These are phyloP conservation scores for Globisporangium echinulatum DNA, from an alignment of 352 stramenopile genomes.

Conservation along the genomic window DNA sequence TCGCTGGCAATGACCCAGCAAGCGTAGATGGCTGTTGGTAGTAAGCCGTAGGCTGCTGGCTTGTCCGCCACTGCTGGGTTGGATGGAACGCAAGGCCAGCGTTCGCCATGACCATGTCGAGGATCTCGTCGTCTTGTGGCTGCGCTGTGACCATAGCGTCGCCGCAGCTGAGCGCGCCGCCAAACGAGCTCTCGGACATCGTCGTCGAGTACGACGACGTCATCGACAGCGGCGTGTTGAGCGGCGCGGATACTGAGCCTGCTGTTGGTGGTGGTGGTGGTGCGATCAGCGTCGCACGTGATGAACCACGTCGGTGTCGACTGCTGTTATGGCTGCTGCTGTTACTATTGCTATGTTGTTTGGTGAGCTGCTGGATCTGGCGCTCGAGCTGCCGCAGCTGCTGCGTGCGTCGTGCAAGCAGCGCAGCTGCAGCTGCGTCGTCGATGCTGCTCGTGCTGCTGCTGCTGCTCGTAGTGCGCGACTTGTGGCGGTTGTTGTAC, in stretches of 20 bases:
- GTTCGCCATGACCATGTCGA: slow-evolving; percentile 24
- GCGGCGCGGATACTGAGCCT: neutral
- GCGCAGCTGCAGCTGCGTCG: neutral
- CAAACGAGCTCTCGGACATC: slow-evolving; percentile 45
- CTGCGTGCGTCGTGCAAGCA: slow-evolving; percentile 6
- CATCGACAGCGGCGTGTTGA: slow-evolving; percentile 9
- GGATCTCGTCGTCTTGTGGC: slow-evolving; percentile 21
- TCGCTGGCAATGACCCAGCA: too few relatives aligned
- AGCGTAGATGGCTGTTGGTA: neutral
- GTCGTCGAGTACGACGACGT: slow-evolving; percentile 17
- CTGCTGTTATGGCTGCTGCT: slow-evolving; percentile 1
- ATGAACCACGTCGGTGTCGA: neutral
- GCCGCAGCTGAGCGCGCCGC: slow-evolving; percentile 7
- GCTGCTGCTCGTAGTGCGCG: neutral
- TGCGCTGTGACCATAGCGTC: neutral
- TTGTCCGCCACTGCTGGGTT: slow-evolving; percentile 11
- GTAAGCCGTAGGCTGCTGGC: neutral
- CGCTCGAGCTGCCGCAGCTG: slow-evolving; percentile 11
- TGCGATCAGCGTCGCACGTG: neutral
- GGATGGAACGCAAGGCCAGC: slow-evolving; percentile 10
- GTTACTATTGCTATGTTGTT: slow-evolving; percentile 4
- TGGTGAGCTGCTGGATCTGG: slow-evolving; percentile 12
- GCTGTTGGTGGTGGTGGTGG: neutral
- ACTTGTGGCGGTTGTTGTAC: neutral
- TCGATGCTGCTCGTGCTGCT: neutral